A percentile compares a stretch with the other conserved stretches of the same genome.
phyloP scores from a whole-genome alignment of 2,329 filamentous ascomycete species.

The Raffaelea albimanens region DNA sequence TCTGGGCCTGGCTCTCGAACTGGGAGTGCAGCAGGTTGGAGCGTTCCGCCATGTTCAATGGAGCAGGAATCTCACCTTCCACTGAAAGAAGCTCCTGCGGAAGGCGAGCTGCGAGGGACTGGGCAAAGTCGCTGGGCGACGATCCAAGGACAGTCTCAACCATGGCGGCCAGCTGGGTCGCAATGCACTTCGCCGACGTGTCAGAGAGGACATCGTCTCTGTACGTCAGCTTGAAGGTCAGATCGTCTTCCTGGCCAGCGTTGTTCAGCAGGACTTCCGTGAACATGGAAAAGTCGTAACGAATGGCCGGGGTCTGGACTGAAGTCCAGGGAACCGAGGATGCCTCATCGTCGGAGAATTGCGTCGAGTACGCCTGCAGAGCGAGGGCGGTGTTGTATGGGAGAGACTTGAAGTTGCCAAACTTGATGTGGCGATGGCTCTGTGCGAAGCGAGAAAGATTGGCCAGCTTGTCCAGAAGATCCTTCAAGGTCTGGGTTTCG shows the following conservation, averaged over 20 bases:
- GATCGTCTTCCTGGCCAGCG: neutral
- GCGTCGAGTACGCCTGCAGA: constrained; percentile 20
- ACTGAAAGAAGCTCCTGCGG: constrained; percentile 6
- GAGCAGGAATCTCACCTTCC: constrained; percentile 1
- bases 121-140: constrained; percentile 6
- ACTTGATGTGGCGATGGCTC: constrained; percentile 17
- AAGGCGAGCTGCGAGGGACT: constrained; percentile 8
- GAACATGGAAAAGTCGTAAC: constrained; percentile 13
- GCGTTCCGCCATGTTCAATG: constrained; percentile 5
- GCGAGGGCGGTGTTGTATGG: constrained; percentile 26
- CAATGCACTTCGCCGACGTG: constrained; percentile 10
- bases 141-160: constrained; percentile 9
- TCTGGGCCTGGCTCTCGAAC: constrained; percentile 15
- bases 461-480: neutral
- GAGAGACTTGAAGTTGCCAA: constrained; percentile 18
- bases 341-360: too few species aligned
- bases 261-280: constrained; percentile 9
- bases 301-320: constrained; percentile 6
- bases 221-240: constrained; percentile 12
- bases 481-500: neutral
- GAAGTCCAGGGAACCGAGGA: too few species aligned
- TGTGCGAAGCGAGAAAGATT: constrained; percentile 6
- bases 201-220: constrained; percentile 10
- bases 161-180: constrained; percentile 13
- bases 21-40: constrained; percentile 14